These are phyloP conservation scores for Exsudoporus floridanus DNA, from an alignment of 1,284 basidiomycete genomes.

Conservation along the genomic window DNA sequence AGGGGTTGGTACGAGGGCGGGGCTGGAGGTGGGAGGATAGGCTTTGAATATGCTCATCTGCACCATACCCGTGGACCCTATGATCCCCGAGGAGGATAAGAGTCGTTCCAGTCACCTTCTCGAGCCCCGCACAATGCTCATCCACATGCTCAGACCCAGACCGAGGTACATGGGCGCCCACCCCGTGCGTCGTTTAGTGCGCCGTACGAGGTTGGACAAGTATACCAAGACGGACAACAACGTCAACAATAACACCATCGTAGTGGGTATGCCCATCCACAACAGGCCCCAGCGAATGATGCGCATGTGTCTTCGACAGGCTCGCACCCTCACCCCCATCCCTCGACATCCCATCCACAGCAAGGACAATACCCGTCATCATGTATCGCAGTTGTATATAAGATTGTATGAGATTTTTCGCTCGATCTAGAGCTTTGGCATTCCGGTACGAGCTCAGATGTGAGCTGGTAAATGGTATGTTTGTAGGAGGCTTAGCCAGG, in stretches of 20 bases:
- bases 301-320: conserved; percentile 27
- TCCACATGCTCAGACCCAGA: conserved; percentile 23
- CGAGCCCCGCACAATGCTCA: conserved; percentile 22
- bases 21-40: conserved; percentile 11
- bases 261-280: conserved; percentile 23
- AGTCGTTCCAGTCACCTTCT: conserved; percentile 22
- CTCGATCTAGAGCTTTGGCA: not conserved
- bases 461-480: not conserved
- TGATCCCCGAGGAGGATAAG: conserved; percentile 26
- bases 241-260: conserved; percentile 12
- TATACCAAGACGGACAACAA: conserved; percentile 28
- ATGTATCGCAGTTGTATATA: conserved; percentile 20
- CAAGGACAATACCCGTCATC: conserved; percentile 31
- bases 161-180: conserved; percentile 20
- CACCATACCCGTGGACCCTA: conserved; percentile 25
- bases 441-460: not conserved
- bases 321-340: conserved; percentile 30
- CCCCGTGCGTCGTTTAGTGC: conserved; percentile 28
- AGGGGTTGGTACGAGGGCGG: conserved; percentile 27
- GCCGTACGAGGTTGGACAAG: conserved; percentile 29
- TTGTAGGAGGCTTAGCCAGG: not conserved
- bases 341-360: conserved; percentile 31
- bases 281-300: conserved; percentile 30
- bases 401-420: not conserved
- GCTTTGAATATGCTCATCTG: conserved; percentile 29